Percentiles rank a stretch among this genome's conserved stretches.
Evolutionary conservation across 352 stramenopile species (phyloP).

Genomic region (Globisporangium mamillatum): DNA sequence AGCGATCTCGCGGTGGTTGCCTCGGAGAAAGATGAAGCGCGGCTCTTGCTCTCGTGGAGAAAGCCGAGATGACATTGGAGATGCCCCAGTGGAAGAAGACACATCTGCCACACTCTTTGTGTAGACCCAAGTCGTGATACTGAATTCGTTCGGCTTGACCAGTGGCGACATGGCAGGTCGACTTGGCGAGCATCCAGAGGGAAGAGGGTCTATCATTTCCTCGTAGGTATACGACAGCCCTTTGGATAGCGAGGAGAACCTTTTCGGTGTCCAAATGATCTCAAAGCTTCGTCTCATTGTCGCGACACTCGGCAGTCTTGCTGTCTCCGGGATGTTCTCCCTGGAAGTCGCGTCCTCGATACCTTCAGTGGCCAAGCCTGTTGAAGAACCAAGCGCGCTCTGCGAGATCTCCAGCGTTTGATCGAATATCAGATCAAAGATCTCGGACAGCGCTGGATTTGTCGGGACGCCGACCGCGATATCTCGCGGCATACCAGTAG

Average conservation of each 20-base stretch:
- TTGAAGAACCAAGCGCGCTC: neutral
- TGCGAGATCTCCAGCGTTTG: constrained; percentile 9
- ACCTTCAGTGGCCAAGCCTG: neutral
- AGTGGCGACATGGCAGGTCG: constrained; percentile 46
- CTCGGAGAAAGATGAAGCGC: constrained; percentile 74
- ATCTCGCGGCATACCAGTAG: neutral
- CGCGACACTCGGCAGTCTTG: neutral
- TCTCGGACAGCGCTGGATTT: constrained; percentile 3
- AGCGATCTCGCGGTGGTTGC: constrained; percentile 51
- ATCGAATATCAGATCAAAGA: constrained; percentile 8
- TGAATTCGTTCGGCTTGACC: constrained; percentile 79
- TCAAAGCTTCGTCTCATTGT: constrained; percentile 63
- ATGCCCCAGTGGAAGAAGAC: neutral
- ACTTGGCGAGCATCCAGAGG: neutral
- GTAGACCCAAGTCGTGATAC: constrained; percentile 85
- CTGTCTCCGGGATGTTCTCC: neutral
- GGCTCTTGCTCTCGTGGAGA: constrained; percentile 22
- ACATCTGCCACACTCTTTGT: constrained; percentile 25
- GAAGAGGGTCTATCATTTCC: constrained; percentile 38
- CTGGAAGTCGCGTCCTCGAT: neutral
- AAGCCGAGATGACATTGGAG: neutral
- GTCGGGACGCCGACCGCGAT: constrained; percentile 4
- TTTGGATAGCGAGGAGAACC: constrained; percentile 57
- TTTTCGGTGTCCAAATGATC: constrained; percentile 50
- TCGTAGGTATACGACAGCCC: constrained; percentile 58